Percentiles rank a stretch among this genome's conserved stretches.
Evolutionary conservation across 2,329 filamentous ascomycete genomes (phyloP).

Genomic region (Ophiosphaerella narmari): DNA sequence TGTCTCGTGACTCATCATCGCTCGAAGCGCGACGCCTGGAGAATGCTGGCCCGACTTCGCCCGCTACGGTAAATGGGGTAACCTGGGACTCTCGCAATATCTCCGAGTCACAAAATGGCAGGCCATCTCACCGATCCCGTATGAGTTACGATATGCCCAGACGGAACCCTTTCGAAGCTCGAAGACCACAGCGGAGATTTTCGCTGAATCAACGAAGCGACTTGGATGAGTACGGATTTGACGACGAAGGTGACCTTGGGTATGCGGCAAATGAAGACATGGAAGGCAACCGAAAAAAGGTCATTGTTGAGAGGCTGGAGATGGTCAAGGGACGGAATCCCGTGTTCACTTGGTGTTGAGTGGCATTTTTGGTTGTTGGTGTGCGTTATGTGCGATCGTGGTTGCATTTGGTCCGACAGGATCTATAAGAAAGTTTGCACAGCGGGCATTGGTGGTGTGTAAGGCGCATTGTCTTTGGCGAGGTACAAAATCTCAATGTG

Average conservation of each 20-base stretch:
- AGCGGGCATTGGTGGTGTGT: constrained; percentile 13
- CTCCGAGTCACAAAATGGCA: constrained; percentile 18
- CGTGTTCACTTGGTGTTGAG: constrained; percentile 94
- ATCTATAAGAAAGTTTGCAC: constrained; percentile 5
- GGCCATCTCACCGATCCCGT: constrained; percentile 39
- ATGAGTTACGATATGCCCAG: constrained; percentile 51
- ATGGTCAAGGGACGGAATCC: constrained; percentile 94
- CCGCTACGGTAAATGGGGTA: constrained; percentile 41
- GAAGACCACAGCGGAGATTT: constrained; percentile 49
- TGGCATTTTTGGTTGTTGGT: constrained; percentile 2
- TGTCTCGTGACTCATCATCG: constrained; percentile 52
- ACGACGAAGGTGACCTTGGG: constrained; percentile 88
- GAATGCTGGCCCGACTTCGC: constrained; percentile 29
- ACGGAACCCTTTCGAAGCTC: constrained; percentile 32
- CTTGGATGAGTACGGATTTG: constrained; percentile 44
- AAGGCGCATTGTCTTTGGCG: constrained; percentile 7
- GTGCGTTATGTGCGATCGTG: constrained; percentile 2
- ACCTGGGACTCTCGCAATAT: constrained; percentile 30
- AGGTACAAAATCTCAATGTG: background rate
- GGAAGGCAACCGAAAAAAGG: constrained; percentile 87
- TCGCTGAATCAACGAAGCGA: constrained; percentile 61
- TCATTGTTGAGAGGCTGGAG: constrained; percentile 95
- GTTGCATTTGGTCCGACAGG: too few relatives aligned
- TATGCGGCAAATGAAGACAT: constrained; percentile 93
- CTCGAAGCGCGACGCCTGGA: constrained; percentile 42